Percentiles rank a stretch among this genome's conserved stretches.
phyloP scores from a whole-genome alignment of 179 eudicot genomes.

The Beta macrorhiza region DNA sequence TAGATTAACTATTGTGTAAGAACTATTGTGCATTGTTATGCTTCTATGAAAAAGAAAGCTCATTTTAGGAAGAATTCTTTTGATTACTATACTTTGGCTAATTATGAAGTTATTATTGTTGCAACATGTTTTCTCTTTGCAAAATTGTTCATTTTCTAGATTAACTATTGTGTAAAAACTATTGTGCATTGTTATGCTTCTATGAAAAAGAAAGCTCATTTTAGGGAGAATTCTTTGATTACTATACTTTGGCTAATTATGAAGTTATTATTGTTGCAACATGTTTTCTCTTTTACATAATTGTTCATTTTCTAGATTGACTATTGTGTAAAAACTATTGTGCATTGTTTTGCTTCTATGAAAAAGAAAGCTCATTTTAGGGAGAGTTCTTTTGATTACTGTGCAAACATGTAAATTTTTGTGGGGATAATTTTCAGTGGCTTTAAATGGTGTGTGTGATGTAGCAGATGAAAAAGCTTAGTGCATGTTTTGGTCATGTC shows the following conservation, averaged over 20 bases:
- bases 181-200: no score
- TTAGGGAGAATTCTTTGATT: no score
- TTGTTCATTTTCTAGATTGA: no score
- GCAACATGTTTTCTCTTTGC: no score
- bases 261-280: no score
- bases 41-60: slow-evolving; percentile 13
- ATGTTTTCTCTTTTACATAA: no score
- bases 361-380: slow-evolving; percentile 15
- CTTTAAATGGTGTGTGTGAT: slow-evolving; percentile 7
- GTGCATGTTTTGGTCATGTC: slow-evolving; percentile 19
- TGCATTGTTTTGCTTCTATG: background rate
- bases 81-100: slow-evolving; percentile 6
- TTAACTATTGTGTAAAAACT: no score
- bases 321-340: no score
- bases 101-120: no score
- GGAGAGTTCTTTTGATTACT: slow-evolving; percentile 7
- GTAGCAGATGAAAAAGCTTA: background rate
- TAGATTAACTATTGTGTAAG: background rate
- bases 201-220: no score
- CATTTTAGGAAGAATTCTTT: slow-evolving; percentile 7
- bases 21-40: slow-evolving; percentile 1
- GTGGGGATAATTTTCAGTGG: slow-evolving; percentile 8
- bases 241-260: no score
- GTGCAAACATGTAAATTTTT: slow-evolving; percentile 10
- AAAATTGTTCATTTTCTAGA: no score